Percentiles rank a stretch among this genome's conserved stretches.
These are phyloP conservation scores for Paratinospora sagittata DNA, from an alignment of 164 flowering plant species.

Conservation along the genomic window DNA sequence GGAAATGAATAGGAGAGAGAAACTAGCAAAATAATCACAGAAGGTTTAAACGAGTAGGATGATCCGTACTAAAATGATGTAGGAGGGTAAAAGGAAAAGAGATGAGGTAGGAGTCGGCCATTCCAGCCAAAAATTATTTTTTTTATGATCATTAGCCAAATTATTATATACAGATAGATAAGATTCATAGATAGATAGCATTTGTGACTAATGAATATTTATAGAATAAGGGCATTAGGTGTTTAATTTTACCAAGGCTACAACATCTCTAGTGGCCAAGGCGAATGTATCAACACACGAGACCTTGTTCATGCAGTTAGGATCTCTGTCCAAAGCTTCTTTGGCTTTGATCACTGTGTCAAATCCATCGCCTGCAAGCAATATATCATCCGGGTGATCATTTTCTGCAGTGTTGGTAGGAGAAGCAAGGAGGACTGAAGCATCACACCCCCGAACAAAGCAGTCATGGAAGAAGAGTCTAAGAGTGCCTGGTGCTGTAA, in stretches of 20 bases:
- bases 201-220: too few relatives aligned
- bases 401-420: slow-evolving; percentile 28
- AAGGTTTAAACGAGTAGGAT: too few relatives aligned
- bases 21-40: too few relatives aligned
- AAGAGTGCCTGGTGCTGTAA: slow-evolving; percentile 39
- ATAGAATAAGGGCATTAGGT: background rate
- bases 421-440: slow-evolving; percentile 30
- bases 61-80: too few relatives aligned
- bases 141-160: too few relatives aligned
- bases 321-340: slow-evolving; percentile 39
- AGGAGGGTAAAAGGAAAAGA: too few relatives aligned
- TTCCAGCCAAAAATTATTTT: too few relatives aligned
- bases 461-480: slow-evolving; percentile 44
- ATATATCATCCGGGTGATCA: slow-evolving; percentile 38
- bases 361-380: slow-evolving; percentile 55
- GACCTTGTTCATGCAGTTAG: slow-evolving; percentile 37
- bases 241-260: slow-evolving; percentile 27
- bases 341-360: slow-evolving; percentile 55
- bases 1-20: too few relatives aligned
- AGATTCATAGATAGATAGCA: too few relatives aligned
- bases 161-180: too few relatives aligned
- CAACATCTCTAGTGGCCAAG: slow-evolving; percentile 48
- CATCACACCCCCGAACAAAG: slow-evolving; percentile 47
- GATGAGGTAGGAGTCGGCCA: too few relatives aligned
- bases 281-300: slow-evolving; percentile 56